Base-by-base conservation (phyloP, 768 basidiomycete genomes). In the Boletus pseudo-olivaceus region DNA sequence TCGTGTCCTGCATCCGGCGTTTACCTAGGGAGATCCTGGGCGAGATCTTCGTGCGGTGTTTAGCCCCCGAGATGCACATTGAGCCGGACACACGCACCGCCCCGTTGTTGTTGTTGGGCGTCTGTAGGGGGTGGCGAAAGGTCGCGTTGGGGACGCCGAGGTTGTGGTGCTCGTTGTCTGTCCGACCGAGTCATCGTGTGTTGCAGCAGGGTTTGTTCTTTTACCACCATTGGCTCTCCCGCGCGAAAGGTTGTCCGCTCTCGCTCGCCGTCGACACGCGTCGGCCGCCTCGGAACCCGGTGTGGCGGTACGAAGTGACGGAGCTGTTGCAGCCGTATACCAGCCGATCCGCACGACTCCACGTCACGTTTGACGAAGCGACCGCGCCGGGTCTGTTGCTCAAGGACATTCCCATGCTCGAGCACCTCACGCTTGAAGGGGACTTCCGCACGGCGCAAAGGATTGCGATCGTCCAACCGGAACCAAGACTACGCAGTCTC, bases 21-120 rank as follows among this genome's bases (percentile, higher is more conserved):
- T 32, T 82, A 7, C 79, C 80, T 6, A 41, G 74, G 2, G 81
- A 82, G 61, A 62, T 82, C 4, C 71, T 74, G 30, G 71, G 73
- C 34, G 76, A 79, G 62, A 76, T 83, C 34, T 81, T 81, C 61
- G 59, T 62, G 9, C 67, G 70, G 17, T 76, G 73, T 57, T 59
- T 75, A n/a, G 61, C 66, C 4, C n/a, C 50, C 0, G 60, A 67
- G 19, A 49, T 60, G 0, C 45, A 62, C 45, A 57, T 63, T 30
- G 70, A 71, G 45, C 67, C 64, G 15, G 54, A 63, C 17, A 45
- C 54, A 9, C 33, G 26, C 2, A 49, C 61, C 1, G 72, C 71
- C 0, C 78, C 80, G 17, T 55, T 76, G 32, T 43, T 76, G 7
- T 56, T 81, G 20, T 66, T 73, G 19, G 63, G 64, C 37, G 74